A percentile compares a stretch with the other conserved stretches of the same genome.
phyloP scores from a whole-genome alignment of 345 rosid genomes.

The Ceriops tagal region DNA sequence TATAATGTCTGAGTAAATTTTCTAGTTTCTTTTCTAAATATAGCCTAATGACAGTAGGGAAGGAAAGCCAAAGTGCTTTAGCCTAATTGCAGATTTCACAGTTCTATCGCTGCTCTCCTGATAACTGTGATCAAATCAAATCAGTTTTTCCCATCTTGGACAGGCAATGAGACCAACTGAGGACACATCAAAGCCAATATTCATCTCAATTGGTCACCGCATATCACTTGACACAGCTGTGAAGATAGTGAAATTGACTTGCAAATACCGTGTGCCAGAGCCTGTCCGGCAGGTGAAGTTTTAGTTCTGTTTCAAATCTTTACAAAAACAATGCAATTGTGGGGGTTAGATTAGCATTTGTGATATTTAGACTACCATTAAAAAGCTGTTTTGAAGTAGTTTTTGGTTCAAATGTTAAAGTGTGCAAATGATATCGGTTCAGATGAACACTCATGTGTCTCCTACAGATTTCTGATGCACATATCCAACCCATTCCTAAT shows the following conservation, averaged over 20 bases:
- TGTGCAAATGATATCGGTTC: background rate
- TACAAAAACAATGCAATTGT: background rate
- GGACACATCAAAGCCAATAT: slow-evolving; percentile 64
- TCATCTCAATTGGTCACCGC: slow-evolving; percentile 75
- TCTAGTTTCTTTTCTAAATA: too few relatives aligned
- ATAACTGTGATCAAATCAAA: background rate
- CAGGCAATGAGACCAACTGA: slow-evolving; percentile 66
- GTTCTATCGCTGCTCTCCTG: too few relatives aligned
- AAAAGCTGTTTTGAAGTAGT: background rate
- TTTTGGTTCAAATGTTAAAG: background rate
- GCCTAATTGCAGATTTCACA: too few relatives aligned
- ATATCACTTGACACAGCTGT: slow-evolving; percentile 66
- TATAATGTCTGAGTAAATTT: too few relatives aligned
- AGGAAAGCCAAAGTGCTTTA: too few relatives aligned
- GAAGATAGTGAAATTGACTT: slow-evolving; percentile 56
- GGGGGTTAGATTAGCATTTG: background rate
- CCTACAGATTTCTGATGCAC: background rate
- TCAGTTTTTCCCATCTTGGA: background rate
- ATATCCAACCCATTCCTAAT: background rate
- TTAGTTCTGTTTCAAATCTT: background rate
- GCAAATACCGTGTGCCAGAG: slow-evolving; percentile 84
- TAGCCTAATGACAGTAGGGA: too few relatives aligned
- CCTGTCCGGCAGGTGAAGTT: slow-evolving; percentile 76
- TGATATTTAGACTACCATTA: background rate
- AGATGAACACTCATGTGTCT: background rate